These are phyloP conservation scores for Fusarium poae DNA, from an alignment of 2,329 filamentous ascomycete genomes.

Conservation along the genomic window DNA sequence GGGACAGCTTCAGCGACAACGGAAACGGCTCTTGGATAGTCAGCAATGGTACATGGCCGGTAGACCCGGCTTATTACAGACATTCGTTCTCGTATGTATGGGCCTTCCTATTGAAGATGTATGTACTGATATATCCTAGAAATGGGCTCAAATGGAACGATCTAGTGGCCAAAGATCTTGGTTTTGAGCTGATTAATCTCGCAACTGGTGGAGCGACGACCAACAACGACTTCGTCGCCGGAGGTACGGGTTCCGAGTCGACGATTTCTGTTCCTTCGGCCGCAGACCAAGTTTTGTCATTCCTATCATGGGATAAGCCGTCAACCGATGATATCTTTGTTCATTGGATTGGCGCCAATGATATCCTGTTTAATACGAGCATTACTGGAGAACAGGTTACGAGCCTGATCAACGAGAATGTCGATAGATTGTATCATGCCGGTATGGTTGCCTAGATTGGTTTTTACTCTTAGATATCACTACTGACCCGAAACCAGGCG, in stretches of 20 bases:
- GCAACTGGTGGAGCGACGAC: constrained; percentile 31
- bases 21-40: constrained; percentile 37
- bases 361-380: constrained; percentile 35
- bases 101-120: accelerated
- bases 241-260: constrained; percentile 26
- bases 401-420: constrained; percentile 19
- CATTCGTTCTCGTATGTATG: constrained; percentile 31
- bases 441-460: constrained; percentile 5
- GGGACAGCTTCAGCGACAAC: constrained; percentile 40
- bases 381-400: constrained; percentile 27
- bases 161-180: constrained; percentile 9
- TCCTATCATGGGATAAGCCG: constrained; percentile 20
- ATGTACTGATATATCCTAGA: not conserved
- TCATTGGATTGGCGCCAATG: constrained; percentile 36
- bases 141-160: constrained; percentile 36
- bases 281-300: constrained; percentile 22
- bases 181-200: constrained; percentile 31
- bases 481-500: not conserved
- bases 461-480: not conserved
- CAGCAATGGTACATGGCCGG: constrained; percentile 36
- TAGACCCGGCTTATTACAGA: constrained; percentile 32
- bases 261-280: constrained; percentile 29
- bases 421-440: constrained; percentile 19
- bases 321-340: constrained; percentile 18
- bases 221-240: constrained; percentile 29